A percentile compares a stretch with the other conserved stretches of the same genome.
Conservation (phyloP, 2,329 filamentous ascomycete genomes). For the Epichloe scottii region DNA sequence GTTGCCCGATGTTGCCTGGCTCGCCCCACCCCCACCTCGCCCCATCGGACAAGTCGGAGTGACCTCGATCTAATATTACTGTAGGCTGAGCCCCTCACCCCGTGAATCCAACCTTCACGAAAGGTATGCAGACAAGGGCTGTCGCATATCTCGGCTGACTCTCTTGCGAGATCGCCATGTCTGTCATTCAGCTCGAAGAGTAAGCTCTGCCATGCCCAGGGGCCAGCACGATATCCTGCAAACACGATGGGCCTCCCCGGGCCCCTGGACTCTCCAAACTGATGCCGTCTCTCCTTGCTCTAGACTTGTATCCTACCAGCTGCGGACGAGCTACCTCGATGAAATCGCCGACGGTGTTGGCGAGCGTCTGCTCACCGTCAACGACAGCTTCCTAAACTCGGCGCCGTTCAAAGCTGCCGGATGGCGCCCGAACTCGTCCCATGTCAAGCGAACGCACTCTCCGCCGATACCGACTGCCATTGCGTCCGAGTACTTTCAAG, state of each 20-base stretch:
- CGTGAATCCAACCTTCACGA: too few relatives aligned
- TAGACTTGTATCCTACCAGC: constrained; percentile 71
- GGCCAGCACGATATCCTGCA: background rate
- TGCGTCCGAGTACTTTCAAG: constrained; percentile 73
- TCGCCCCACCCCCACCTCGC: too few relatives aligned
- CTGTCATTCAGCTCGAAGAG: constrained; percentile 27
- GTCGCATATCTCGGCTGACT: background rate
- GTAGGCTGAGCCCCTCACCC: too few relatives aligned
- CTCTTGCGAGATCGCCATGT: constrained; percentile 16
- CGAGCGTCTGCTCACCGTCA: constrained; percentile 70
- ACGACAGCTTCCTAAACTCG: constrained; percentile 67
- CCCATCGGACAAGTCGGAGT: too few relatives aligned
- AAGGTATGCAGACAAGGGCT: constrained; percentile 10
- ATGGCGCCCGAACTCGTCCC: constrained; percentile 61
- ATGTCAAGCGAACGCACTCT: constrained; percentile 73
- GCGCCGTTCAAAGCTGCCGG: constrained; percentile 72
- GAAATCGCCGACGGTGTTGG: constrained; percentile 75
- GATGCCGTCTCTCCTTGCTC: background rate
- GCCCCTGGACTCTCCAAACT: background rate
- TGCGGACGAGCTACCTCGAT: constrained; percentile 68
- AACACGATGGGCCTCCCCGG: background rate
- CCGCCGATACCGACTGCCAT: constrained; percentile 75
- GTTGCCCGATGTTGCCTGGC: background rate
- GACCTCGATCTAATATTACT: too few relatives aligned
- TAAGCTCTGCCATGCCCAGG: constrained; percentile 9